Evolutionary conservation across 192 early-diverging fungal species (phyloP), one percentile per base, ranked within the genome.

Genomic region (Coemansia sp.): DNA sequence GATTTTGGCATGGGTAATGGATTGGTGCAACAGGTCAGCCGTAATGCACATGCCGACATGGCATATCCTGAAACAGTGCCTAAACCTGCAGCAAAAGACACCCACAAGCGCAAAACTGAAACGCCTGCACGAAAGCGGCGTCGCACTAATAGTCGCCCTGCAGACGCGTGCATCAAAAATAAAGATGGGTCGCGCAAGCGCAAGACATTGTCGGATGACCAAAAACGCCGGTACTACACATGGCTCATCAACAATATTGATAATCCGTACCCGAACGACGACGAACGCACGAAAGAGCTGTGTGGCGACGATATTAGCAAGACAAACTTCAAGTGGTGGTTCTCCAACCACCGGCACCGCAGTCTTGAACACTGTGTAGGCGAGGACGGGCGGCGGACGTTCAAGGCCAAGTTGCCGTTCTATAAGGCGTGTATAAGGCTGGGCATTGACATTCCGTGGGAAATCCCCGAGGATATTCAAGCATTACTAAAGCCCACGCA

Each of bases 271-370:
- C 76, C 76, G 1, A 65, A 44, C 9, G 67, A 75, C 1, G 26
- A 22, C 10, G 71, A 72, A 37, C 51, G 64, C 31, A 37, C 47
- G 6, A 51, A 66, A 22, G 15, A 21, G 9, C 55, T 68, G 9
- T 59, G 28, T 14, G 21, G 50, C 23, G 62, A 72, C 9, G 25
- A 10, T 0, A 11, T 78, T 4, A 20, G 34, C 31, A 69, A 66
- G 50, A 60, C 62, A 28, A 37, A 49, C 5, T 78, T 78, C 56
- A 69, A 73, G 20, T 73, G 67, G 65, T 78, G 76, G 76, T 78
- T 78, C 62, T 69, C 66, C 56, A 78, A 78, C 51, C 71, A 69
- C 44, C 70, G 76, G 17, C 66, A 69, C 47, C 66, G 76, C 54
- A 78, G 60, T 44, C 49, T 72, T 2, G 21, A 52, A 2, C 65